Base-by-base conservation (phyloP, 257 asterid genomes). In the Oldenlandia corymbosa region DNA sequence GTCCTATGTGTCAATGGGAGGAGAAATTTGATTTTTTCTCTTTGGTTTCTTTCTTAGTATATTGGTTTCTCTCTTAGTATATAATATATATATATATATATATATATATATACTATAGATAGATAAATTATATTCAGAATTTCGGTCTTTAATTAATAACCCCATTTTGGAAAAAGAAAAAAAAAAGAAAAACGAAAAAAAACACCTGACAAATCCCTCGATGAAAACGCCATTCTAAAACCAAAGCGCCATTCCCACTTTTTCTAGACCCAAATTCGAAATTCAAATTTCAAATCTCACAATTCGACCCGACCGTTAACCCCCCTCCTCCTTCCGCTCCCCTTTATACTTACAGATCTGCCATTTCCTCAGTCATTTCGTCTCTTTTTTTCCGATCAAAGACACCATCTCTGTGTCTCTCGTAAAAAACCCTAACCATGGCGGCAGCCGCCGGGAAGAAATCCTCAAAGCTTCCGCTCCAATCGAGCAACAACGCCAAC, bases 401-500 rank as follows among this genome's bases (percentile, higher is more conserved):
- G 60, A 82, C 89, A 79, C 90, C 53, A 45, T 73, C 90, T 79
- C 87, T 45, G 82, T 81, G 85, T 78, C 93, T 75, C 75, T 63
- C 51, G n/a, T 58, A 58, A 47, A 58, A 71, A 71, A 43, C 61
- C 58, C 58, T 43, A 55, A 45, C 81, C 64, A 88, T 89, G 98
- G 90, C 94, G 52, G 75, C 84, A 36, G 80, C 39, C n/a, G n/a
- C n/a, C n/a, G n/a, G n/a, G n/a, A n/a, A n/a, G 78, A 84, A 86
- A 62, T 79, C 86, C 17, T 78, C 60, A 71, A 91, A 66, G 71
- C 66, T 49, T 75, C 97, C 66, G 10, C 78, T 71, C 62, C 95
- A 75, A 57, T 65, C 87, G 57, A 84, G 96, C 85, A 90, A 74
- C 88, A 90, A 84, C 67, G 87, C 82, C 75, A 90, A 87, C 78